Evolutionary conservation across 2,329 filamentous ascomycete genomes (phyloP).

Genomic region (Epicoccum nigrum): DNA sequence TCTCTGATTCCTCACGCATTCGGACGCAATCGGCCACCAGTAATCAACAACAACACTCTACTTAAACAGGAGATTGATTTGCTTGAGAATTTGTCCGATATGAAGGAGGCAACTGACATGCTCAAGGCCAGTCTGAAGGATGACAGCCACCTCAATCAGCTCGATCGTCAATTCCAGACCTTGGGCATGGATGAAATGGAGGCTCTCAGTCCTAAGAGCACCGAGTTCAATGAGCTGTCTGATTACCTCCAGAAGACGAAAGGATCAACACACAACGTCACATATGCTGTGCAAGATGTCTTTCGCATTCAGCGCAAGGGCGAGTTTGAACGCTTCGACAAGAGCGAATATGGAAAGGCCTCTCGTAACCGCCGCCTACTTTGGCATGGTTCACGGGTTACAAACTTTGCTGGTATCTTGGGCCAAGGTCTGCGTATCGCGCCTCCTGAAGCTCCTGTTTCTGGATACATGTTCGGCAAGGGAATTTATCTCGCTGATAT

Average conservation of each 20-base stretch:
- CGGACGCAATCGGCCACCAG: constrained; percentile 72
- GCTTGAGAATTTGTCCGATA: constrained; percentile 80
- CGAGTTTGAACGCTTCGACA: constrained; percentile 71
- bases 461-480: constrained; percentile 89
- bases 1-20: constrained; percentile 82
- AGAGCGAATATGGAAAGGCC: constrained; percentile 59
- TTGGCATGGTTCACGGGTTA: constrained; percentile 85
- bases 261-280: constrained; percentile 68
- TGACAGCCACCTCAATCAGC: constrained; percentile 61
- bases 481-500: constrained; percentile 89
- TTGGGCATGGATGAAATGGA: constrained; percentile 80
- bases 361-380: constrained; percentile 75
- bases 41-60: constrained; percentile 62
- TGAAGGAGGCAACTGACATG: constrained; percentile 80
- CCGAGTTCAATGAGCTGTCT: constrained; percentile 69
- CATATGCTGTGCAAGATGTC: constrained; percentile 72
- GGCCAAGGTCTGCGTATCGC: constrained; percentile 89
- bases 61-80: constrained; percentile 81
- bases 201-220: constrained; percentile 62
- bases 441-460: constrained; percentile 78
- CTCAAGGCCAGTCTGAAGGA: constrained; percentile 68
- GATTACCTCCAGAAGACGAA: constrained; percentile 71
- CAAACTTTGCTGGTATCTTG: constrained; percentile 87
- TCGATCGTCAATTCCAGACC: constrained; percentile 75
- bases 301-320: constrained; percentile 81